Conservation (phyloP, 2,329 filamentous ascomycete species). For the Aspergillus terreus region DNA sequence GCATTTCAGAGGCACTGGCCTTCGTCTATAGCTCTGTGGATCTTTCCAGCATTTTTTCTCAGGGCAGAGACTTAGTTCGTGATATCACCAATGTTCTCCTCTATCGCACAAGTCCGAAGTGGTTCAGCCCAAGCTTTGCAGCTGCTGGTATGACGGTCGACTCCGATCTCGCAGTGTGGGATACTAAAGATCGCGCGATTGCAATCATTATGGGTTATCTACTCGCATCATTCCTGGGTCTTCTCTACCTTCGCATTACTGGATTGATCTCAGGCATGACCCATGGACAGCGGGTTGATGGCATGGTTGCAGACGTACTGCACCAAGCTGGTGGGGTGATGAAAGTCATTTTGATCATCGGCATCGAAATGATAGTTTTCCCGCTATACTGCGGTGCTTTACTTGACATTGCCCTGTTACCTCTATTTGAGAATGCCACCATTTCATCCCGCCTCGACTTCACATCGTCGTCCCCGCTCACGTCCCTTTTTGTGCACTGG, state of each 20-base stretch:
- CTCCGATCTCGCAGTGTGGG: slow-evolving; percentile 64
- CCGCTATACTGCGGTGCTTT: slow-evolving; percentile 92
- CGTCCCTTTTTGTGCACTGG: slow-evolving; percentile 96
- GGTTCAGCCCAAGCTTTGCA: slow-evolving; percentile 22
- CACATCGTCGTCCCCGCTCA: slow-evolving; percentile 73
- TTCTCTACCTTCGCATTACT: slow-evolving; percentile 73
- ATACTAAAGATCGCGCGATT: slow-evolving; percentile 62
- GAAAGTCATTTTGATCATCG: slow-evolving; percentile 97
- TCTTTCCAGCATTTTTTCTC: slow-evolving; percentile 12
- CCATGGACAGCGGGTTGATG: slow-evolving; percentile 61
- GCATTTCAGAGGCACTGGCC: slow-evolving; percentile 19
- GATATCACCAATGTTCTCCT: slow-evolving; percentile 18
- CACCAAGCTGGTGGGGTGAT: slow-evolving; percentile 94
- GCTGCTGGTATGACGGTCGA: slow-evolving; percentile 41
- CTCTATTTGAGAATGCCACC: slow-evolving; percentile 79
- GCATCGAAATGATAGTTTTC: slow-evolving; percentile 98
- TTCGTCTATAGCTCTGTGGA: slow-evolving; percentile 17
- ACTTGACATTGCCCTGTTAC: slow-evolving; percentile 81
- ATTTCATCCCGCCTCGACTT: slow-evolving; percentile 75
- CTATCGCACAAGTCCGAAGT: slow-evolving; percentile 24
- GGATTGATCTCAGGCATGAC: slow-evolving; percentile 61
- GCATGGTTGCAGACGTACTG: slow-evolving; percentile 70
- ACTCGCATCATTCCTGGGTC: slow-evolving; percentile 69
- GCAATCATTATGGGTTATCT: slow-evolving; percentile 80
- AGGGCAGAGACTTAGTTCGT: slow-evolving; percentile 19